phyloP scores from a whole-genome alignment of 306 rosid genomes.

The Pyrus communis region DNA sequence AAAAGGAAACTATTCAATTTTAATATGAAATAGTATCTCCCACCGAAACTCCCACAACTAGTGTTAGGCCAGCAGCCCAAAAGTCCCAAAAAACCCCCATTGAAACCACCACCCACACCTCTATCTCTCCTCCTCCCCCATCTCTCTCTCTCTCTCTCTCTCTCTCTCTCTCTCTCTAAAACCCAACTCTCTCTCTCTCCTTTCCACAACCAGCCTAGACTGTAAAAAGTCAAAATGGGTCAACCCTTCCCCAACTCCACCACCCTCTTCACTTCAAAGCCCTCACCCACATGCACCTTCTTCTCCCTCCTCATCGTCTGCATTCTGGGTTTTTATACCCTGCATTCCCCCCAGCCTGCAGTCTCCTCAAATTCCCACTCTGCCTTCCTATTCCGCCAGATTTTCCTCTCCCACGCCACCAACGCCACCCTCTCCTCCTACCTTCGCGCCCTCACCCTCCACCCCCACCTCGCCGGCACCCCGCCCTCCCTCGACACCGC shows the following conservation, averaged over 20 bases:
- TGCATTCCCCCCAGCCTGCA: slow-evolving; percentile 39
- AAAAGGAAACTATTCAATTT: neutral
- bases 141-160: neutral
- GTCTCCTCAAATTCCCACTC: slow-evolving; percentile 6
- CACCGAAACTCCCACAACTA: neutral
- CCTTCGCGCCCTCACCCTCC: slow-evolving; percentile 71
- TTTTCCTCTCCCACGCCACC: slow-evolving; percentile 56
- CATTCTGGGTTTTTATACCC: slow-evolving; percentile 49
- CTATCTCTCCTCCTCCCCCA: neutral
- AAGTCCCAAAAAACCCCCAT: neutral
- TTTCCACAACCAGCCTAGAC: neutral
- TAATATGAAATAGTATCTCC: neutral
- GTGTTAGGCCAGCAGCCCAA: neutral
- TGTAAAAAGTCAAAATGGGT: slow-evolving; percentile 27
- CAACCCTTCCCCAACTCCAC: slow-evolving; percentile 30
- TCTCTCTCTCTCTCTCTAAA: neutral
- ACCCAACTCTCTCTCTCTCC: neutral
- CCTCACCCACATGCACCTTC: slow-evolving; percentile 31
- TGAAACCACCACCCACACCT: neutral
- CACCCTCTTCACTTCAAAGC: slow-evolving; percentile 28
- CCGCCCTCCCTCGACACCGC: slow-evolving; percentile 36
- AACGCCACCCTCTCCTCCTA: slow-evolving; percentile 61
- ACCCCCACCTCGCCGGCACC: slow-evolving; percentile 94
- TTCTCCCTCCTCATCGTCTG: slow-evolving; percentile 33
- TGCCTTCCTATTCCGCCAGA: slow-evolving; percentile 25